Base-by-base conservation (phyloP, 2,329 filamentous ascomycete species). In the Aphanoascus verrucosus region DNA sequence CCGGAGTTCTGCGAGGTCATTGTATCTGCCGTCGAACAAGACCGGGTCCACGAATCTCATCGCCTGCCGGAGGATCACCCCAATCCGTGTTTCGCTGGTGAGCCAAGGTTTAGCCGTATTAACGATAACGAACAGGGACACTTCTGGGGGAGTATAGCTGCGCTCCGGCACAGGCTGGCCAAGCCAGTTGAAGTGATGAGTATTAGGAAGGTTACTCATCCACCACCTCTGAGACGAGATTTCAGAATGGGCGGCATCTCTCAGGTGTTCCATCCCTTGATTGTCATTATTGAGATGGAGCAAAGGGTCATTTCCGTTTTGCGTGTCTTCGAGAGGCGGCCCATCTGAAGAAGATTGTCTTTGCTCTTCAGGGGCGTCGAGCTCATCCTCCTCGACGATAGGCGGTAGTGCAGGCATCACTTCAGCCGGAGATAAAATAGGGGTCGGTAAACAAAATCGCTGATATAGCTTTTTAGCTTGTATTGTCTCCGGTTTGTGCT, bases 101-200 rank as follows among this genome's bases (percentile, higher is more conserved):
- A 42, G n/a, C 53, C 47, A 58, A 1, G 53, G 19, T 51, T 59
- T 59, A 7, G 58, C 53, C 2, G 35, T 19, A 7, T 35, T 32
- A 12, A 53, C 12, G 31, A 59, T 55, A 19, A 57, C 48, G 23
- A 54, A 55, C 8, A 59, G 45, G 4, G 58, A 59, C 28, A 56
- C 40, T 44, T 59, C 58, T 11, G 56, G 55, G n/a, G 58, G 20
- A 8, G 56, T 59, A 38, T 49, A 35, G 46, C 44, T 58, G 45
- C 46, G 58, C 23, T 55, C 53, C 12, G 47, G 34, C 6, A 58
- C 49, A 6, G 53, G 32, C 3, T 55, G 15, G 9, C 58, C 55
- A 17, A 58, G 41, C 54, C 55, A 59, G 42, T 58, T 59, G 38
- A 57, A 58, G 38, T 59, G 58, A 38, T 59, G 58, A 9, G 58